Percentiles rank a stretch among this genome's conserved stretches.
Conservation (phyloP, 2,329 filamentous ascomycete genomes). For the Parafenestella ontariensis region DNA sequence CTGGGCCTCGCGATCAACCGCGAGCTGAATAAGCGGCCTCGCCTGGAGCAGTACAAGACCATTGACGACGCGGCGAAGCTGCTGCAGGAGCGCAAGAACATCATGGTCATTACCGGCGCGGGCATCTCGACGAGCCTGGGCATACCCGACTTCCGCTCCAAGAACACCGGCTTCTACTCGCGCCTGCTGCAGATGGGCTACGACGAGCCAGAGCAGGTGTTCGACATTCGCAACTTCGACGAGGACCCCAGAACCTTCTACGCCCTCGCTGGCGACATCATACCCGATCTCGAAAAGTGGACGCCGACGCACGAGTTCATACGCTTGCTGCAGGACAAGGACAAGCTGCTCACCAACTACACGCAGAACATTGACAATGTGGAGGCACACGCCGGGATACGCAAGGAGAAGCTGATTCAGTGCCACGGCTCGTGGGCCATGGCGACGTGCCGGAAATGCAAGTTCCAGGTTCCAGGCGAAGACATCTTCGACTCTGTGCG, state of each 20-base stretch:
- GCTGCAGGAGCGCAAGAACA: constrained; percentile 76
- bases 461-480: constrained; percentile 75
- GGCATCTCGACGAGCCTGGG: constrained; percentile 96
- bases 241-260: constrained; percentile 91
- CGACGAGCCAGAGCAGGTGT: constrained; percentile 90
- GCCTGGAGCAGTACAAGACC: constrained; percentile 80
- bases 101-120: constrained; percentile 92
- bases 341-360: constrained; percentile 93
- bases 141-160: constrained; percentile 96
- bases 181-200: constrained; percentile 79
- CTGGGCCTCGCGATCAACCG: constrained; percentile 79
- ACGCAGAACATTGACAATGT: constrained; percentile 99
- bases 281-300: constrained; percentile 79
- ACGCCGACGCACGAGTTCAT: constrained; percentile 97
- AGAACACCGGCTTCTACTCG: constrained; percentile 89
- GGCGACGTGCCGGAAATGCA: constrained; percentile 85
- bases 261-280: constrained; percentile 85
- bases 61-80: constrained; percentile 86
- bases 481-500: constrained; percentile 81
- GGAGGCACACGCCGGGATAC: constrained; percentile 84
- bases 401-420: constrained; percentile 83
- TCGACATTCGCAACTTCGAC: constrained; percentile 86
- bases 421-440: constrained; percentile 97
- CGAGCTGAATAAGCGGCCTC: constrained; percentile 81
- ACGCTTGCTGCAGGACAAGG: constrained; percentile 82